Evolutionary conservation across 2,329 filamentous ascomycete species (phyloP).

Genomic region (Bipolaris victoriae): DNA sequence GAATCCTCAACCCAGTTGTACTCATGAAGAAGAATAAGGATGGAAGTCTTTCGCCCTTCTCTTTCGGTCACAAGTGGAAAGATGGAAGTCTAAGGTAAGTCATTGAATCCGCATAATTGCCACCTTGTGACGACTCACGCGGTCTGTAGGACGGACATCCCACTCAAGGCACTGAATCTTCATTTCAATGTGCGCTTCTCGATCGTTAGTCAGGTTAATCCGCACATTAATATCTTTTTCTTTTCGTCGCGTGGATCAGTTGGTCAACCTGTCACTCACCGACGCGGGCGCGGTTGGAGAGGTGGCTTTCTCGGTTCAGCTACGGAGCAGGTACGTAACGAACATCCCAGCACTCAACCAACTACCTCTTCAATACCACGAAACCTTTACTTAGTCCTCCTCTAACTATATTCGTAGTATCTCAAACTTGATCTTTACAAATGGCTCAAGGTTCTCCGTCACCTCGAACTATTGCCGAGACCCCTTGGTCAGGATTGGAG

Average conservation of each 20-base stretch:
- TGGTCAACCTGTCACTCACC: conserved; percentile 90
- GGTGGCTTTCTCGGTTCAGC: conserved; percentile 93
- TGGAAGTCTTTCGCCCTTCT: conserved; percentile 83
- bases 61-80: conserved; percentile 99
- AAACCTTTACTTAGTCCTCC: neutral
- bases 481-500: conserved; percentile 96
- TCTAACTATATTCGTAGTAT: conserved; percentile 55
- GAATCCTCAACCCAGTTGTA: conserved; percentile 93
- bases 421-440: conserved; percentile 96
- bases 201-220: conserved; percentile 87
- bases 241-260: conserved; percentile 93
- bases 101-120: neutral
- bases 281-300: conserved; percentile 91
- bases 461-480: conserved; percentile 88
- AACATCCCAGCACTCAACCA: neutral
- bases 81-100: conserved; percentile 74
- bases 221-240: conserved; percentile 98
- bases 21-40: conserved; percentile 84
- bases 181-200: conserved; percentile 99
- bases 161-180: conserved; percentile 88
- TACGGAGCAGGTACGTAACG: conserved; percentile 68
- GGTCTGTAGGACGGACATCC: conserved; percentile 79
- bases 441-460: conserved; percentile 93
- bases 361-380: neutral
- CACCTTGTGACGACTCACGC: neutral